phyloP scores from a whole-genome alignment of 805 yeast species.

The Suhomyces sp. region DNA sequence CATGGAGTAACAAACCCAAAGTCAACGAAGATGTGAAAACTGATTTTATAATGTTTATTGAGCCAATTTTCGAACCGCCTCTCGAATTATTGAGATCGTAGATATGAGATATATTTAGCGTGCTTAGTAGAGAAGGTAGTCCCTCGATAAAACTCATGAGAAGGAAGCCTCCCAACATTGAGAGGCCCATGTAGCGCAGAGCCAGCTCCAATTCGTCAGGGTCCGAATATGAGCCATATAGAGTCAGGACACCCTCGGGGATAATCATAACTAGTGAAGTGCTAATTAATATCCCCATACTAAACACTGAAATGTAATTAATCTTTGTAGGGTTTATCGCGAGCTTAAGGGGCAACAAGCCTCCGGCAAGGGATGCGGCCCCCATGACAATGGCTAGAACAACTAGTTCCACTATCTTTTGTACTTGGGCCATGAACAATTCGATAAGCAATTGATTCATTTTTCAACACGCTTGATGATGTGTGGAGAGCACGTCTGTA shows the following conservation, averaged over 20 bases:
- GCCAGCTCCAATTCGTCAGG: constrained; percentile 17
- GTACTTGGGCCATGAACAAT: background rate
- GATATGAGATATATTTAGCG: constrained; percentile 9
- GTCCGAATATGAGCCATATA: constrained; percentile 21
- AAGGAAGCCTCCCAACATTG: constrained; percentile 53
- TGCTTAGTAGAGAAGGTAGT: constrained; percentile 8
- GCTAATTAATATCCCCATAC: constrained; percentile 60
- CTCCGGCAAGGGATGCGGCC: constrained; percentile 17
- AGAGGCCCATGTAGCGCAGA: constrained; percentile 40
- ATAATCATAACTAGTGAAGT: constrained; percentile 57
- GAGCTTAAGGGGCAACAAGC: constrained; percentile 26
- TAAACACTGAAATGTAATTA: constrained; percentile 45
- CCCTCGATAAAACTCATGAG: constrained; percentile 52
- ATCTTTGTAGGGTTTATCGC: constrained; percentile 27
- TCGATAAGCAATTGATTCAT: background rate
- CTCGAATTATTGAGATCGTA: background rate
- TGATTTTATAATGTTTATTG: constrained; percentile 12
- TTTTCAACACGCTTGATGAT: background rate
- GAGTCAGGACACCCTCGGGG: constrained; percentile 61
- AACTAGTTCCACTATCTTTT: constrained; percentile 4
- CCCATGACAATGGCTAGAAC: constrained; percentile 18
- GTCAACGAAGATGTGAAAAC: constrained; percentile 48
- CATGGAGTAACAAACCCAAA: constrained; percentile 62
- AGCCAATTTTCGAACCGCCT: background rate
- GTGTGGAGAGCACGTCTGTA: background rate